Evolutionary conservation across 2,329 filamentous ascomycete species (phyloP), one percentile per base, ranked within the genome.

Genomic region (Colletotrichum orchidophilum): DNA sequence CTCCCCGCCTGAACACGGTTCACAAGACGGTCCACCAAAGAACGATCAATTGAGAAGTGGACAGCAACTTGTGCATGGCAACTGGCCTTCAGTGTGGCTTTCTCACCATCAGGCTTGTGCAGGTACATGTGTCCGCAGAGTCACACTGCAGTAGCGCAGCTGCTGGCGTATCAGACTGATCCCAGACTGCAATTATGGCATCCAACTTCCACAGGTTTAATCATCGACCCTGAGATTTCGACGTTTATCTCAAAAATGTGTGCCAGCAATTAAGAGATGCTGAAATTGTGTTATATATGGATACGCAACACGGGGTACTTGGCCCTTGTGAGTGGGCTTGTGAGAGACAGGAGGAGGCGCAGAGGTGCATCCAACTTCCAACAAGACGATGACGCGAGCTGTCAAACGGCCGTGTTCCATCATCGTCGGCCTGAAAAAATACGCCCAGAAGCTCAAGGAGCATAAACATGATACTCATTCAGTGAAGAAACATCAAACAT

Each of bases 401-500:
- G n/a, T 35, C 42, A 35, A 61, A n/a, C n/a, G 31, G 7, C 42
- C 18, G 39, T 6, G 26, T 26, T 42, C 15, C 33, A 64, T 64
- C 42, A 54, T 12, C 63, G 27, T 54, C 27, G 29, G n/a, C 29
- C 35, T 42, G 46, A 27, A 39, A 29, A 39, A 18, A 31, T 18
- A 42, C 39, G 18, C 21, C 3, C 18, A 46, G n/a, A 46, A 46
- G 39, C 39, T 9, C n/a, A 46, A 7, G n/a, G 39, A 53, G 42
- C 35, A 58, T 8, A 66, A 62, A 24, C 52, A 53, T 29, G 33
- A 24, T 33, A 46, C 59, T 46, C 54, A 46, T 66, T 46, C 33
- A 54, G 46, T 55, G 39, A 59, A 61, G 54, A 65, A 66, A 66
- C 67, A 49, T 18, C 24, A 65, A 66, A 66, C 67, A 49, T 18